A percentile compares a stretch with the other conserved stretches of the same genome.
phyloP scores from a whole-genome alignment of 2,329 filamentous ascomycete genomes.

The Sclerotinia sclerotiorum region DNA sequence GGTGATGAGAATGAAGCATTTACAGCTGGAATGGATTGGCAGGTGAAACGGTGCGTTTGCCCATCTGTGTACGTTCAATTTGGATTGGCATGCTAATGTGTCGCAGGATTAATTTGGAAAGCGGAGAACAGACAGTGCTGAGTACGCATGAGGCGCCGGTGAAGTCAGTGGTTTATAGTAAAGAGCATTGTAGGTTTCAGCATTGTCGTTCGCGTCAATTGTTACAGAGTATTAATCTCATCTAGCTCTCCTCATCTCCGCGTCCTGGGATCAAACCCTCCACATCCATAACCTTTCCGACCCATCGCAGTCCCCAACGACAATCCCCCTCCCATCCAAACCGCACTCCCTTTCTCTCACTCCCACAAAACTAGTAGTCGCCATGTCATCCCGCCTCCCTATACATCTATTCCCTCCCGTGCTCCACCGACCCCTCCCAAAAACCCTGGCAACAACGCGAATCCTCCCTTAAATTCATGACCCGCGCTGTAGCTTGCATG shows the following conservation, averaged over 20 bases:
- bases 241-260: slow-evolving; percentile 74
- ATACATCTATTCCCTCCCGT: slow-evolving; percentile 85
- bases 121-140: slow-evolving; percentile 69
- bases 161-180: slow-evolving; percentile 79
- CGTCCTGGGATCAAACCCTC: slow-evolving; percentile 90
- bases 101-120: slow-evolving; percentile 66
- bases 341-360: slow-evolving; percentile 83
- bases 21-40: slow-evolving; percentile 81
- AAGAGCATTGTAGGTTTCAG: slow-evolving; percentile 58
- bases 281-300: slow-evolving; percentile 72
- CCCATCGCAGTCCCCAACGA: slow-evolving; percentile 56
- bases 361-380: slow-evolving; percentile 81
- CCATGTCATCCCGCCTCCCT: slow-evolving; percentile 93
- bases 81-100: slow-evolving; percentile 25
- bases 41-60: slow-evolving; percentile 65
- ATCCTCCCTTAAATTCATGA: slow-evolving; percentile 94
- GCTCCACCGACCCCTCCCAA: slow-evolving; percentile 59
- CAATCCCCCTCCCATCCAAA: slow-evolving; percentile 75
- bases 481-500: slow-evolving; percentile 91
- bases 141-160: slow-evolving; percentile 79
- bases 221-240: slow-evolving; percentile 17
- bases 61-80: neutral
- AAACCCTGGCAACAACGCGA: slow-evolving; percentile 92
- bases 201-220: neutral
- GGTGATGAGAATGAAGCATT: slow-evolving; percentile 80